Evolutionary conservation across 2,329 filamentous ascomycete genomes (phyloP).

Genomic region (Aspergillaceae sp.): DNA sequence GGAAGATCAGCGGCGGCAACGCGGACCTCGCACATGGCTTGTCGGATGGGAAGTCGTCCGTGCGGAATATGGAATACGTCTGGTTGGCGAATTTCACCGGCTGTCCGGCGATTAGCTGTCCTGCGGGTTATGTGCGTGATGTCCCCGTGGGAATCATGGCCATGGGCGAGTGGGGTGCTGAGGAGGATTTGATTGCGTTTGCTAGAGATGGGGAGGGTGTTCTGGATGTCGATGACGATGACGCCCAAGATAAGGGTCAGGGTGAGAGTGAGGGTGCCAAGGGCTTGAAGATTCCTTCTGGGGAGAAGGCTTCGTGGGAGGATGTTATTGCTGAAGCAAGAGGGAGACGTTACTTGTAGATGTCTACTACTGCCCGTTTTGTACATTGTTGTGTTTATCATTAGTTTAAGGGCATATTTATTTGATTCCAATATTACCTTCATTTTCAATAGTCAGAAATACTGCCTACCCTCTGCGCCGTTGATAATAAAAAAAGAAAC

Average conservation of each 20-base stretch:
- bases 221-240: constrained; percentile 25
- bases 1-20: constrained; percentile 53
- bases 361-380: too few relatives aligned
- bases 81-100: constrained; percentile 79
- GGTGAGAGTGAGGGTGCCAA: constrained; percentile 1
- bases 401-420: too few relatives aligned
- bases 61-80: constrained; percentile 77
- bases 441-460: too few relatives aligned
- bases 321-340: constrained; percentile 27
- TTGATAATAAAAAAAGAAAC: too few relatives aligned
- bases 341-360: not conserved
- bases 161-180: constrained; percentile 48
- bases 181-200: constrained; percentile 45
- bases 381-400: too few relatives aligned
- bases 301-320: constrained; percentile 26
- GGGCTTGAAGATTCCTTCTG: constrained; percentile 22
- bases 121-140: constrained; percentile 57
- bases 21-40: constrained; percentile 56
- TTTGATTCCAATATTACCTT: too few relatives aligned
- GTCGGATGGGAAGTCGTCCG: constrained; percentile 61
- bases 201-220: constrained; percentile 45
- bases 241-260: constrained; percentile 1
- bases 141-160: constrained; percentile 48
- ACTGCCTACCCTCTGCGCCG: too few relatives aligned
- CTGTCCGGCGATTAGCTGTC: constrained; percentile 64